Conservation (phyloP, 179 eudicot species). For the Beta macrorhiza region DNA sequence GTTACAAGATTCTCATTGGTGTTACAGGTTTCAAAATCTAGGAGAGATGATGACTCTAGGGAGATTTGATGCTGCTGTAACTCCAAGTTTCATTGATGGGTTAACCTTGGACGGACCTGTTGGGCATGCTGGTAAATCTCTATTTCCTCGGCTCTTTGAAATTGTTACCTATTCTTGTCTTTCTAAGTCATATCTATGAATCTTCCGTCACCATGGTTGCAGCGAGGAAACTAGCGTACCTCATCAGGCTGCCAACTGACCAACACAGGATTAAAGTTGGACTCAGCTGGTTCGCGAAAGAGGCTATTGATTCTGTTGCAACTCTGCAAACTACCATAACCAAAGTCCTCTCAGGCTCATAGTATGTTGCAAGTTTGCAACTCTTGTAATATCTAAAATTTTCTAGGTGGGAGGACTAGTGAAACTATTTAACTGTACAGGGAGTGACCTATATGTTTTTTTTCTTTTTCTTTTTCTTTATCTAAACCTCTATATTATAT, state of each 20-base stretch:
- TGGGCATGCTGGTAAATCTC: conserved; percentile 77
- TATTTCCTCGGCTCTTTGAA: not conserved
- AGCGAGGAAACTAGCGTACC: conserved; percentile 91
- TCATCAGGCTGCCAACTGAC: conserved; percentile 83
- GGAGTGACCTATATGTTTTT: not conserved
- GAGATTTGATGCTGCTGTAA: conserved; percentile 76
- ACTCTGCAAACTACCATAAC: conserved; percentile 57
- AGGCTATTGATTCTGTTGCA: conserved; percentile 79
- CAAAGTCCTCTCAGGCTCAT: conserved; percentile 61
- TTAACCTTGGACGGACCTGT: conserved; percentile 86
- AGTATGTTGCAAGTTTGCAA: not conserved
- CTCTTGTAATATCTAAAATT: not conserved
- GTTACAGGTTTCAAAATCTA: conserved; percentile 74
- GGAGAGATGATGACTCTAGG: conserved; percentile 99
- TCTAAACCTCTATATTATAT: no score
- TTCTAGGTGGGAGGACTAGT: not conserved
- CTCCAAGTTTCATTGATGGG: conserved; percentile 87
- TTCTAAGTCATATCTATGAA: not conserved
- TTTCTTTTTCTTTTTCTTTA: not conserved
- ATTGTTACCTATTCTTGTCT: not conserved
- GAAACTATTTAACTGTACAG: not conserved
- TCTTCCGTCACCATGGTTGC: conserved; percentile 26
- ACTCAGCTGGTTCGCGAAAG: conserved; percentile 83
- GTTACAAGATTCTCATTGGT: conserved; percentile 1
- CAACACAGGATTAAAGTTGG: conserved; percentile 94